Percentiles rank a stretch among this genome's conserved stretches.
These are phyloP conservation scores for Agaricus subrufescens DNA, from an alignment of 768 basidiomycete species.

Conservation along the genomic window DNA sequence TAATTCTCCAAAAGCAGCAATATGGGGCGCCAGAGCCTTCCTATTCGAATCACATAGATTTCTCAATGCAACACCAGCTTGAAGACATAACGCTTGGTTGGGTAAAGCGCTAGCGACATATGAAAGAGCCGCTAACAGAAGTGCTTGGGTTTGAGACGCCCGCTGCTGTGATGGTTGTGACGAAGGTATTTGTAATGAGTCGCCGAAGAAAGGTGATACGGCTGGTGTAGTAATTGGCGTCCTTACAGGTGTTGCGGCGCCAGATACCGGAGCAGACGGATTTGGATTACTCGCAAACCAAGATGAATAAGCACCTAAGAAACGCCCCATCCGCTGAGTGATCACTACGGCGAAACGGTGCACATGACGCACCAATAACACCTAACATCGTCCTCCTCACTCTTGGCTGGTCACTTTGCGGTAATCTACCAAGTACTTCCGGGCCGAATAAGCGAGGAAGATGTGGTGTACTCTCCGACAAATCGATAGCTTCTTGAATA, in stretches of 20 bases:
- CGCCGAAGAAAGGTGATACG: neutral
- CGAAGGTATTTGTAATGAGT: neutral
- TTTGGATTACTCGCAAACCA: conserved; percentile 63
- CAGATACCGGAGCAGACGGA: conserved; percentile 12
- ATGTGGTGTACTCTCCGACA: conserved; percentile 41
- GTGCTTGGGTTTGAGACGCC: conserved; percentile 18
- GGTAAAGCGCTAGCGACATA: conserved; percentile 70
- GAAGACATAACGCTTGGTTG: conserved; percentile 57
- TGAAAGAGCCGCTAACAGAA: conserved; percentile 60
- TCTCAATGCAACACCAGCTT: conserved; percentile 78
- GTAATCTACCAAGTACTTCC: conserved; percentile 64
- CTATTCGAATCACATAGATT: conserved; percentile 90
- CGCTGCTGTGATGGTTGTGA: conserved; percentile 18
- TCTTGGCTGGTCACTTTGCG: conserved; percentile 57
- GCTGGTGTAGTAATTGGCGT: conserved; percentile 1
- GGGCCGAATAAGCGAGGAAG: conserved; percentile 67
- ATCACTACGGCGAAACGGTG: no score
- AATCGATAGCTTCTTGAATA: conserved; percentile 79
- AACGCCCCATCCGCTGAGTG: no score
- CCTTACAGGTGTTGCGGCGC: conserved; percentile 4
- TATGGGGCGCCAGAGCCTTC: conserved; percentile 75
- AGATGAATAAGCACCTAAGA: conserved; percentile 64
- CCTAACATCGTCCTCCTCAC: conserved; percentile 70
- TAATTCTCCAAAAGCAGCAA: conserved; percentile 78
- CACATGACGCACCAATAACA: conserved; percentile 56